Conservation (phyloP, 164 flowering plant species). For the Vitis labrusca region DNA sequence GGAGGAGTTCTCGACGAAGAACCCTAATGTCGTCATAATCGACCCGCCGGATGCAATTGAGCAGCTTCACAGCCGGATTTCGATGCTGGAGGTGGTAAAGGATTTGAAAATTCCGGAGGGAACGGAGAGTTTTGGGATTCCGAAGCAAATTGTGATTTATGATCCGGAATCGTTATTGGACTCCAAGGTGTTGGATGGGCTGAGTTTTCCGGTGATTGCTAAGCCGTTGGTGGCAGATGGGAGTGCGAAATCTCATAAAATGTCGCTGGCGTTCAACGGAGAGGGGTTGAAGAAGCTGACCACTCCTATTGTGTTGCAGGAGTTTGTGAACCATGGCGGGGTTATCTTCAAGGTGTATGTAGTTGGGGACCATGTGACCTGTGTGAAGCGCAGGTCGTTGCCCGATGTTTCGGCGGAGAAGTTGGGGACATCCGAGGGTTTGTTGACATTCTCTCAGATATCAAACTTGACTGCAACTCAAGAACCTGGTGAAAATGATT, state of each 20-base stretch:
- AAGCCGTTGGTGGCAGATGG: slow-evolving; percentile 48
- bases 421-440: slow-evolving; percentile 13
- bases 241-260: slow-evolving; percentile 33
- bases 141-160: slow-evolving; percentile 30
- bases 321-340: slow-evolving; percentile 60
- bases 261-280: slow-evolving; percentile 30
- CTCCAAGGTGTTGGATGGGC: background rate
- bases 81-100: slow-evolving; percentile 42
- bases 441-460: slow-evolving; percentile 41
- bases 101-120: slow-evolving; percentile 4
- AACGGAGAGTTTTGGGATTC: slow-evolving; percentile 17
- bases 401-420: slow-evolving; percentile 40
- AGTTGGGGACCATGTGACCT: slow-evolving; percentile 30
- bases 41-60: slow-evolving; percentile 35
- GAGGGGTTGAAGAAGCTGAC: slow-evolving; percentile 21
- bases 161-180: slow-evolving; percentile 6
- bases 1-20: slow-evolving; percentile 3
- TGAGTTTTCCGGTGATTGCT: slow-evolving; percentile 42
- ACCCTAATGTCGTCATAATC: slow-evolving; percentile 32
- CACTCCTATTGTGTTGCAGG: slow-evolving; percentile 44
- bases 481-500: background rate
- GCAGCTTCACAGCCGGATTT: slow-evolving; percentile 32
- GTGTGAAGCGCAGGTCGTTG: slow-evolving; percentile 45
- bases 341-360: slow-evolving; percentile 56
- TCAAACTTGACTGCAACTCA: slow-evolving; percentile 22